These are phyloP conservation scores for Pythium coloratum DNA, from an alignment of 352 stramenopile genomes.

Conservation along the genomic window DNA sequence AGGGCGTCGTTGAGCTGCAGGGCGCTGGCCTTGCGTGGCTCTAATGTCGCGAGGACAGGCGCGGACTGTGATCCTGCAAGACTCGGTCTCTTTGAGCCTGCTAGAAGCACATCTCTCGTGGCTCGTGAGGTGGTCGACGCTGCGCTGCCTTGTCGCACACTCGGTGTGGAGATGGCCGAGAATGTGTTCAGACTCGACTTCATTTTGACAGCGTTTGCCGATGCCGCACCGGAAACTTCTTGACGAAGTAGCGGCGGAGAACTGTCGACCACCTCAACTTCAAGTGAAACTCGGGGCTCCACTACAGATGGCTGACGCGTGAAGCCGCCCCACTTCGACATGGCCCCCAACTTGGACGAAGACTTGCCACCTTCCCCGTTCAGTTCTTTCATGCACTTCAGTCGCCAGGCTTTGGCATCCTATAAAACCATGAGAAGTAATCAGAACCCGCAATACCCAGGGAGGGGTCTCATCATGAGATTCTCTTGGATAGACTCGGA, in stretches of 20 bases:
- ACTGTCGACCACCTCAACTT: slow-evolving; percentile 26
- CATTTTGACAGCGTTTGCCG: slow-evolving; percentile 21
- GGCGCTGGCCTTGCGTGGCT: slow-evolving; percentile 2
- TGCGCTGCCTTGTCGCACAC: background rate
- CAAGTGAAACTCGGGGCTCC: slow-evolving; percentile 12
- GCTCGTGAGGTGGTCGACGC: background rate
- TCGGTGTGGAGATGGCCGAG: slow-evolving; percentile 17
- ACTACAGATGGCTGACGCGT: slow-evolving; percentile 7
- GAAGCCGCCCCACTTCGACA: slow-evolving; percentile 13
- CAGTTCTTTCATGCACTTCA: slow-evolving; percentile 26
- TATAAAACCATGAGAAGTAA: background rate
- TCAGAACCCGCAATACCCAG: background rate
- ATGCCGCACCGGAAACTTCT: slow-evolving; percentile 10
- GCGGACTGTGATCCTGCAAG: slow-evolving; percentile 14
- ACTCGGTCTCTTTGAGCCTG: slow-evolving; percentile 4
- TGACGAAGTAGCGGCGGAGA: slow-evolving; percentile 10
- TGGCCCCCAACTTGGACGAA: background rate
- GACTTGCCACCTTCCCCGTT: background rate
- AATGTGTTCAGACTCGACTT: slow-evolving; percentile 28
- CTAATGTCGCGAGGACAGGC: slow-evolving; percentile 1
- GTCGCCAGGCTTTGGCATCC: slow-evolving; percentile 21
- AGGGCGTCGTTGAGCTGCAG: slow-evolving; percentile 22
- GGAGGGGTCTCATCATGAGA: too few relatives aligned
- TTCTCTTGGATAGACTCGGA: background rate
- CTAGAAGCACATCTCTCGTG: background rate